phyloP scores from a whole-genome alignment of 2,329 filamentous ascomycete species.

The Cercospora berteroae region DNA sequence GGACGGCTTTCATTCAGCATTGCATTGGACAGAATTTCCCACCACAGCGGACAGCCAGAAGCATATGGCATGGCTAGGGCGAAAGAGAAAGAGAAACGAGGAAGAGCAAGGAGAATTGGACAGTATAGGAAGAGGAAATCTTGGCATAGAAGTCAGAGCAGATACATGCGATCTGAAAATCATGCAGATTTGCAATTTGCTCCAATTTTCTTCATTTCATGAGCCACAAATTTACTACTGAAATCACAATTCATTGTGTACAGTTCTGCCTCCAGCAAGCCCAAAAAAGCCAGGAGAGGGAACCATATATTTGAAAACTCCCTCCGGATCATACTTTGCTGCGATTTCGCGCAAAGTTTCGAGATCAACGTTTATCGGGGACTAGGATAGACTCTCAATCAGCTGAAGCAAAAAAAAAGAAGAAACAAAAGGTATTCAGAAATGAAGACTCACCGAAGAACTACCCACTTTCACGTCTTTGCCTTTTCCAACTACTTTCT shows the following conservation, averaged over 20 bases:
- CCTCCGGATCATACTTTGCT: background rate
- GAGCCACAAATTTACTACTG: too few species aligned
- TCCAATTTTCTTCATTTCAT: too few species aligned
- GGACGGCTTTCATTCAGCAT: background rate
- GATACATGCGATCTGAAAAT: background rate
- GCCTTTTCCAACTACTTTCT: background rate
- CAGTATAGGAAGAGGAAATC: too few species aligned
- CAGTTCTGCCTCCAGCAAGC: background rate
- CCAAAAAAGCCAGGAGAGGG: background rate
- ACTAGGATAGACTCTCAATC: too few species aligned
- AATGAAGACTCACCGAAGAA: background rate
- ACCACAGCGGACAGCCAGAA: background rate
- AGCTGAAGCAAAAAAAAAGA: too few species aligned
- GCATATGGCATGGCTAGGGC: background rate
- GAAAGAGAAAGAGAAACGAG: background rate
- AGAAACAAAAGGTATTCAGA: too few species aligned
- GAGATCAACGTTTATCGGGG: background rate
- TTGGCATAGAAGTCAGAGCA: background rate
- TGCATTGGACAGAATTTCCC: background rate
- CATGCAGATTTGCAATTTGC: background rate
- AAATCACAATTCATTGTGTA: background rate
- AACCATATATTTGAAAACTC: background rate
- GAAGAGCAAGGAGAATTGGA: too few species aligned
- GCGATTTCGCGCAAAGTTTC: background rate
- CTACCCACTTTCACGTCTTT: background rate